Evolutionary conservation across 139 green algal genomes (phyloP).

Genomic region (Yamagishiella unicocca): DNA sequence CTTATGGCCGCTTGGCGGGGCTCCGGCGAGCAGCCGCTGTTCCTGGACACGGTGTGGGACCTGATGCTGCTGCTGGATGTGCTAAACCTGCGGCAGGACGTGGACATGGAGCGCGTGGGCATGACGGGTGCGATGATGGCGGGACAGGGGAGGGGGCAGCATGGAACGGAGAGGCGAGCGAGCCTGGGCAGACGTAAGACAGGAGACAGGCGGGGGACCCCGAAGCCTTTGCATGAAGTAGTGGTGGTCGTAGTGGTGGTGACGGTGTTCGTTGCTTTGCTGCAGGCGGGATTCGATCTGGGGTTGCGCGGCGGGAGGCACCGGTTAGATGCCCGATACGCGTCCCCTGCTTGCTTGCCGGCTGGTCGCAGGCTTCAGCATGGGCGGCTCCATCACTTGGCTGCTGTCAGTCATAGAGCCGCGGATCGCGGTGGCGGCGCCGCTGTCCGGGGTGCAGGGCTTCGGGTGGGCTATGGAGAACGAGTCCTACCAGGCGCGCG

Average conservation of each 20-base stretch:
- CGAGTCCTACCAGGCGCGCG: constrained; percentile 65
- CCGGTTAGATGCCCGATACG: too few species aligned
- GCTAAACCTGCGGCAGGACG: constrained; percentile 65
- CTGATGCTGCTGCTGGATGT: constrained; percentile 77
- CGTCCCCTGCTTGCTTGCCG: too few species aligned
- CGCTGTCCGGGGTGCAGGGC: constrained; percentile 78
- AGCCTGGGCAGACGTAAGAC: too few species aligned
- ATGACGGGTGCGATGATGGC: constrained; percentile 59
- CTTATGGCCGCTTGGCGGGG: constrained; percentile 67
- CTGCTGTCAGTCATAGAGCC: constrained; percentile 67
- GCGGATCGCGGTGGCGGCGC: constrained; percentile 69
- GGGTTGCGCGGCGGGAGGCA: too few species aligned
- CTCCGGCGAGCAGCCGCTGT: constrained; percentile 71
- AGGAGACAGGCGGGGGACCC: too few species aligned
- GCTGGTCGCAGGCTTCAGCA: constrained; percentile 59
- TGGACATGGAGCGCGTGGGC: constrained; percentile 72
- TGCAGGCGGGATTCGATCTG: neutral
- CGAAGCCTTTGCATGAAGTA: too few species aligned
- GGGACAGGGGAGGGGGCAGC: too few species aligned
- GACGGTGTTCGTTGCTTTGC: too few species aligned
- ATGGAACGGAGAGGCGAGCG: too few species aligned
- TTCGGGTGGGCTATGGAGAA: constrained; percentile 75
- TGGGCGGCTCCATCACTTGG: constrained; percentile 84
- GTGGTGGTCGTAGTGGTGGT: too few species aligned
- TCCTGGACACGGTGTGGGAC: constrained; percentile 86